Evolutionary conservation across 352 stramenopile species (phyloP).

Genomic region (Elongisporangium senticosum): DNA sequence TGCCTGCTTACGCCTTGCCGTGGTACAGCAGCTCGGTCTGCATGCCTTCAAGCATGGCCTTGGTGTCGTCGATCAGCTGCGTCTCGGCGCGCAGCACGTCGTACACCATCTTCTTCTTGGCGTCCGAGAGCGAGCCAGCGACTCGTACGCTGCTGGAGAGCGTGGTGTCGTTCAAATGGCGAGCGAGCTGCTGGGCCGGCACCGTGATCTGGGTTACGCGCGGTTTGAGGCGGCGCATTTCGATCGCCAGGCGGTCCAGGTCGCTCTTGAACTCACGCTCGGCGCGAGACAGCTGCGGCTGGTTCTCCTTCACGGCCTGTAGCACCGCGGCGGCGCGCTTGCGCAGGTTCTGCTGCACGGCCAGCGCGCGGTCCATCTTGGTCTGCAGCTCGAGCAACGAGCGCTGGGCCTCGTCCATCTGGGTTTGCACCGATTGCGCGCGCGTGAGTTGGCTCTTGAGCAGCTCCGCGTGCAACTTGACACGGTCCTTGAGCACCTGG

Average conservation of each 20-base stretch:
- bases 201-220: slow-evolving; percentile 68
- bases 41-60: slow-evolving; percentile 63
- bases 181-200: slow-evolving; percentile 50
- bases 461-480: slow-evolving; percentile 59
- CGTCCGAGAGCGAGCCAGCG: slow-evolving; percentile 32
- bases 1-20: slow-evolving; percentile 16
- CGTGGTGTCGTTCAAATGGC: slow-evolving; percentile 35
- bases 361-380: slow-evolving; percentile 56
- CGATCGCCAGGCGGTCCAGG: slow-evolving; percentile 52
- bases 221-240: slow-evolving; percentile 66
- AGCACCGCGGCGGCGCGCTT: slow-evolving; percentile 71
- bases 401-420: slow-evolving; percentile 19
- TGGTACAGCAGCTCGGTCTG: slow-evolving; percentile 38
- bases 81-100: slow-evolving; percentile 76
- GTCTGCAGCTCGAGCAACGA: slow-evolving; percentile 36
- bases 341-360: slow-evolving; percentile 65
- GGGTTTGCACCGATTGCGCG: slow-evolving; percentile 31
- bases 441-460: slow-evolving; percentile 42
- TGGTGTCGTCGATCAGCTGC: slow-evolving; percentile 77
- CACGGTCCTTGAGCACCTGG: slow-evolving; percentile 52
- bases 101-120: slow-evolving; percentile 81
- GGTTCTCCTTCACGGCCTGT: slow-evolving; percentile 80
- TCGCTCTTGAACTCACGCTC: slow-evolving; percentile 71
- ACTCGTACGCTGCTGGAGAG: slow-evolving; percentile 8
- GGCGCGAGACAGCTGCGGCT: slow-evolving; percentile 63